These are phyloP conservation scores for Spathaspora arborariae DNA, from an alignment of 805 yeast species.

Conservation along the genomic window DNA sequence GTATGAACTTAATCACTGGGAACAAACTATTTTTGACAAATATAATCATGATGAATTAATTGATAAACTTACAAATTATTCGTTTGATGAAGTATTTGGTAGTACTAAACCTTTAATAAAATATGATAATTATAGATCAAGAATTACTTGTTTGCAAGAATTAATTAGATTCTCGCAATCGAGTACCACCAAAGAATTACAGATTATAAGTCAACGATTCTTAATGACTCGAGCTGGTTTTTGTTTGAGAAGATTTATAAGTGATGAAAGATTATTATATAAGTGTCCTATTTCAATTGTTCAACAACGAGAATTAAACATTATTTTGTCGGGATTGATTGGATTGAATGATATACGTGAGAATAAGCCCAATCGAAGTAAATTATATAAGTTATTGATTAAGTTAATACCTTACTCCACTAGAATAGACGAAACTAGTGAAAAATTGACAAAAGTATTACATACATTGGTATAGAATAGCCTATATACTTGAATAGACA, in stretches of 20 bases:
- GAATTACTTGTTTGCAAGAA: conserved; percentile 52
- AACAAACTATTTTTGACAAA: conserved; percentile 23
- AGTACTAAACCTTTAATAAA: conserved; percentile 50
- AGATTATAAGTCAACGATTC: conserved; percentile 24
- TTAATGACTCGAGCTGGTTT: conserved; percentile 57
- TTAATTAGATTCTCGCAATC: conserved; percentile 40
- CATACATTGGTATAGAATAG: neutral
- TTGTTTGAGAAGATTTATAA: conserved; percentile 57
- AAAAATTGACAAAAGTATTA: neutral
- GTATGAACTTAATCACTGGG: conserved; percentile 57
- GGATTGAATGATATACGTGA: conserved; percentile 3
- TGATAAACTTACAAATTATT: conserved; percentile 32
- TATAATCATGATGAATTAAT: conserved; percentile 31
- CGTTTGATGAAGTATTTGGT: conserved; percentile 54
- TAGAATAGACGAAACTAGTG: conserved; percentile 3
- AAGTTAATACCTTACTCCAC: conserved; percentile 16
- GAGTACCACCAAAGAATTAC: conserved; percentile 13
- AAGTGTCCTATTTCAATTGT: conserved; percentile 63
- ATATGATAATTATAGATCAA: conserved; percentile 43
- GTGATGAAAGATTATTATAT: conserved; percentile 57
- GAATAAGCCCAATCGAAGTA: conserved; percentile 5
- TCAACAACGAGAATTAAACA: conserved; percentile 59
- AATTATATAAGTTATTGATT: conserved; percentile 12
- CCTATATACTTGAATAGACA: too few species aligned
- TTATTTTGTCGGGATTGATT: conserved; percentile 39